Conservation (phyloP, 139 green algal genomes). For the Dunaliella primolecta region DNA sequence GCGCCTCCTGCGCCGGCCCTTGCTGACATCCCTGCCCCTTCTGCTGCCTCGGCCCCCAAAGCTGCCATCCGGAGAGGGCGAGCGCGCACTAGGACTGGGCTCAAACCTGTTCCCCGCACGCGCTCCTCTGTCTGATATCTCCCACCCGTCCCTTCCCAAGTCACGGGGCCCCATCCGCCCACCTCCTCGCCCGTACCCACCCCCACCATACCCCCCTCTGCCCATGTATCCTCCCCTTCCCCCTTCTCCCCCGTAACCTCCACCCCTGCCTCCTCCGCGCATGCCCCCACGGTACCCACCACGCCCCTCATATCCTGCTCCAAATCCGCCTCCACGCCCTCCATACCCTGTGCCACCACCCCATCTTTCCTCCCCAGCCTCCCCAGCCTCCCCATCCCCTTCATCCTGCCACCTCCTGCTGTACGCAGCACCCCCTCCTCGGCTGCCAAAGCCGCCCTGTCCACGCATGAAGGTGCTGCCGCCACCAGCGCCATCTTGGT, state of each 20-base stretch:
- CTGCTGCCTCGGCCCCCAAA: background rate
- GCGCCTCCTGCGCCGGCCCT: background rate
- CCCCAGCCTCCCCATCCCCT: background rate
- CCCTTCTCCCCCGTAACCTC: background rate
- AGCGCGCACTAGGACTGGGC: background rate
- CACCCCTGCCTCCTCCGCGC: background rate
- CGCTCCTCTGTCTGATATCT: background rate
- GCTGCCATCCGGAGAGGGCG: background rate
- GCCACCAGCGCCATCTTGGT: too few relatives aligned
- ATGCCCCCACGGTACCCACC: background rate
- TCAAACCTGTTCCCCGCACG: background rate
- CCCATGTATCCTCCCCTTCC: background rate
- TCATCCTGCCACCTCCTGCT: background rate
- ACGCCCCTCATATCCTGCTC: too few relatives aligned
- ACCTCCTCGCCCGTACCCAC: background rate
- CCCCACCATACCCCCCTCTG: background rate
- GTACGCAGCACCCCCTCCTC: background rate
- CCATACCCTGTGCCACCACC: too few relatives aligned
- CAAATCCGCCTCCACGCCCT: too few relatives aligned
- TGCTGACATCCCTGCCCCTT: background rate
- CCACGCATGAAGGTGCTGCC: too few relatives aligned
- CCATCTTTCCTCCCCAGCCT: background rate
- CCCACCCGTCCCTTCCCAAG: background rate
- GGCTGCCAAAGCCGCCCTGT: background rate
- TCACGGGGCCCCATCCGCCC: background rate